phyloP scores from a whole-genome alignment of 208 protist genomes.

The Acanthamoeba sp. region DNA sequence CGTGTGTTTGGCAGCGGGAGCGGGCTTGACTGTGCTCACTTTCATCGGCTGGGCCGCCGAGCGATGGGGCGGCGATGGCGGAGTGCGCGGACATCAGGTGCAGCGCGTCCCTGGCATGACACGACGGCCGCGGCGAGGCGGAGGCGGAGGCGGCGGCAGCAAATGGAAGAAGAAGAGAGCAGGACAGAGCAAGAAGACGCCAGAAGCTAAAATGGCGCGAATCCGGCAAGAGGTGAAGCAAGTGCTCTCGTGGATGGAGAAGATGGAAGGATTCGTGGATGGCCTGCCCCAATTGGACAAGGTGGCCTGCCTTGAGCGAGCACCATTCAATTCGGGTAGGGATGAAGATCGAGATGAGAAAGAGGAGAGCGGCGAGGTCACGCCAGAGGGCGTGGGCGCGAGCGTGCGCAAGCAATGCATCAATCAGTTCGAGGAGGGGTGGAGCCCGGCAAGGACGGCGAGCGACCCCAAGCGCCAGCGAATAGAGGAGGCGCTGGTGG shows the following conservation, averaged over 20 bases:
- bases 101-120: neutral
- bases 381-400: neutral
- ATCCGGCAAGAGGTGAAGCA: slow-evolving; percentile 14
- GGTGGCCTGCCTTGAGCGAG: neutral
- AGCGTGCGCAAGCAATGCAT: neutral
- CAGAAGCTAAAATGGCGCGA: neutral
- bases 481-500: neutral
- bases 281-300: neutral
- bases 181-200: neutral
- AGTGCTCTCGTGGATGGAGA: slow-evolving; percentile 4
- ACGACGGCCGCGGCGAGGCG: neutral
- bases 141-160: neutral
- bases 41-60: slow-evolving; percentile 32
- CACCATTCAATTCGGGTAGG: neutral
- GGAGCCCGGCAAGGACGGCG: neutral
- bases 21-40: neutral
- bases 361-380: neutral
- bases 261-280: neutral
- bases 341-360: neutral
- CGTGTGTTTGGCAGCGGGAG: neutral
- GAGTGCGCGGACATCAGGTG: neutral
- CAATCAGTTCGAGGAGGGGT: neutral
- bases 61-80: neutral
- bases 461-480: neutral
- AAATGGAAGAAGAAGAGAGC: neutral